Evolutionary conservation across 225 moss, liverwort and hornwort species (phyloP).

Genomic region (Marchantia paleacea): DNA sequence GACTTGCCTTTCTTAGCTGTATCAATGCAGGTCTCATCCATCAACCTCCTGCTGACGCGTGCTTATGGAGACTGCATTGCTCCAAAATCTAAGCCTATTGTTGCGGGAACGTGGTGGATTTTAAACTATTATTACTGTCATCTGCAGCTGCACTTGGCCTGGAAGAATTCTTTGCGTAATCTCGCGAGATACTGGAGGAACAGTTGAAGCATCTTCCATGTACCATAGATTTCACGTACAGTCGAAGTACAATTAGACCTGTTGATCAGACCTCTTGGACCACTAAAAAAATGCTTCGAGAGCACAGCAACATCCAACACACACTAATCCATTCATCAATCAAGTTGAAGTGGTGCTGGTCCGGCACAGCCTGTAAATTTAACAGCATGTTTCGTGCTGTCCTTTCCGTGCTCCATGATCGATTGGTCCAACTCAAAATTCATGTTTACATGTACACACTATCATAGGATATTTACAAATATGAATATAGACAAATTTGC

Average conservation of each 20-base stretch:
- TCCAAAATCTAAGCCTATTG: neutral
- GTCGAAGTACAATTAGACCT: neutral
- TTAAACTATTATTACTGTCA: neutral
- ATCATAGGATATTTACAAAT: too few species aligned
- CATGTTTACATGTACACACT: too few species aligned
- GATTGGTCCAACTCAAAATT: too few species aligned
- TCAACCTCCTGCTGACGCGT: neutral
- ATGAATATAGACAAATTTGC: too few species aligned
- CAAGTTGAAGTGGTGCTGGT: too few species aligned
- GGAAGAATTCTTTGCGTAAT: neutral
- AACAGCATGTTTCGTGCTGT: too few species aligned
- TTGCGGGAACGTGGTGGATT: neutral
- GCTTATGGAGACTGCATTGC: neutral
- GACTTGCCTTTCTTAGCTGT: neutral
- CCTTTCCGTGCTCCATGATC: too few species aligned
- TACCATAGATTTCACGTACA: neutral
- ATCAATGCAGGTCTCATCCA: neutral
- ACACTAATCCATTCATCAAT: too few species aligned
- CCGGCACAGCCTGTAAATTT: too few species aligned
- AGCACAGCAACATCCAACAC: too few species aligned
- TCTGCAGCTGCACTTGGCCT: neutral
- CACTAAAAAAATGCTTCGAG: too few species aligned
- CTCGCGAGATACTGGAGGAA: neutral
- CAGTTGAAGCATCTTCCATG: slow-evolving; percentile 2
- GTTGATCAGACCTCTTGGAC: neutral